Evolutionary conservation across 2,329 filamentous ascomycete species (phyloP), one percentile per base, ranked within the genome.

Genomic region (Didymella glomerata): DNA sequence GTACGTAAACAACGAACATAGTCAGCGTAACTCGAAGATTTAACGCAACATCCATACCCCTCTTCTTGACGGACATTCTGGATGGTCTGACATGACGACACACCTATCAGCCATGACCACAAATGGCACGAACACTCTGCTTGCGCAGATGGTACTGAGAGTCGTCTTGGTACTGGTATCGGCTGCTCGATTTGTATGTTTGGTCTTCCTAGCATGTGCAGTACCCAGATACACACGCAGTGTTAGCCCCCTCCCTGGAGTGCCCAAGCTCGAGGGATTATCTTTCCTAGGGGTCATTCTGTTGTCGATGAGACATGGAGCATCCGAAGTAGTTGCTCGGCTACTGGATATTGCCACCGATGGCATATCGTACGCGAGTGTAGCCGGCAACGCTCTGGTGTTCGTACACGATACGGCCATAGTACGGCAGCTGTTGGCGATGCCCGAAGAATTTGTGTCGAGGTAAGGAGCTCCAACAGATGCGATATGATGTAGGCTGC

Each of bases 321-420:
- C 30, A 25, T 48, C 46, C 16, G 46, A 36, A 18, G 20, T 48
- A 36, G 18, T 38, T 16, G 20, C 9, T 48, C 20, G 13, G 9
- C 30, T 48, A 25, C 46, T 36, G 2, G 1, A 25, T 11, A 38
- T 48, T 10, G 46, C 46, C 4, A 48, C 28, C 14, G 46, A 48
- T 48, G 46, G 46, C 30, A 48, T 48, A 20, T 48, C 46, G 4
- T 38, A 25, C 13, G 46, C 46, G n/a, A 48, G 30, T 25, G 18
- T 48, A 20, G 30, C 28, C 10, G 30, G 46, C 14, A 48, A 36
- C 18, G 18, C 6, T 20, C 20, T 48, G 30, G 30, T 38, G 9
- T 48, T 48, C 38, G 18, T 48, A 3, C 46, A 48, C 20, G 28
- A 48, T 25, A 24, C 46, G 20, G 20, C 30, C 18, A 36, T 48